Conservation (phyloP, 495 filamentous ascomycete species). For the Hypoxylon perforatum region DNA sequence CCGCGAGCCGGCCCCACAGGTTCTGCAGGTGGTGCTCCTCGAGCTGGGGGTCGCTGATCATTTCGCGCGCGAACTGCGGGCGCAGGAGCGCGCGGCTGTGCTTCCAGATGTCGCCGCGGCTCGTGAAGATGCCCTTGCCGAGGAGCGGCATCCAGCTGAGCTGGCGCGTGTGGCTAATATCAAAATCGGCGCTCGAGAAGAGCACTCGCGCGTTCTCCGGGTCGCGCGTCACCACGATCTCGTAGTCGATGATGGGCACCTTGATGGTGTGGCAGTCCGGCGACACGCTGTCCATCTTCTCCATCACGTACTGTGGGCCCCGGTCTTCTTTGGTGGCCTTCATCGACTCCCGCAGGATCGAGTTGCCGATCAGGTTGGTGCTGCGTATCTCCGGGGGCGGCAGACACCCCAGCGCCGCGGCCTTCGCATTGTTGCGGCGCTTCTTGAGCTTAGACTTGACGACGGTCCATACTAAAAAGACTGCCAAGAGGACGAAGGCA, state of each 20-base stretch:
- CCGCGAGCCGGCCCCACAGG: conserved; percentile 51
- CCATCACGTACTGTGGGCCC: conserved; percentile 42
- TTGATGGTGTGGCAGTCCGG: conserved; percentile 36
- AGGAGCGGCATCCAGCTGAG: conserved; percentile 65
- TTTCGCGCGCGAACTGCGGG: conserved; percentile 70
- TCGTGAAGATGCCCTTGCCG: conserved; percentile 77
- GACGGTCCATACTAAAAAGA: conserved; percentile 22
- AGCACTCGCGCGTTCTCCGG: conserved; percentile 73
- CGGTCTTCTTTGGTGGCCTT: conserved; percentile 47
- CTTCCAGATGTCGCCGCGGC: conserved; percentile 73
- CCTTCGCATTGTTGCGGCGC: conserved; percentile 41
- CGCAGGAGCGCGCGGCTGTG: conserved; percentile 70
- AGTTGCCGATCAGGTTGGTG: conserved; percentile 48
- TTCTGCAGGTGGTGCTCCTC: conserved; percentile 71
- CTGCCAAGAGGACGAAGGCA: conserved; percentile 12
- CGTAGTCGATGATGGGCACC: conserved; percentile 47
- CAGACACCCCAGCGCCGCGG: conserved; percentile 40
- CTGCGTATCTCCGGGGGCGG: conserved; percentile 45
- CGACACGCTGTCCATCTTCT: conserved; percentile 41
- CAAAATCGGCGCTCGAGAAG: conserved; percentile 70
- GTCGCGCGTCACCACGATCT: conserved; percentile 64
- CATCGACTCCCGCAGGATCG: conserved; percentile 42
- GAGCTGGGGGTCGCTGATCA: conserved; percentile 68
- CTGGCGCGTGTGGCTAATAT: conserved; percentile 61
- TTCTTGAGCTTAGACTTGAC: conserved; percentile 40